Percentiles rank a stretch among this genome's conserved stretches.
phyloP scores from a whole-genome alignment of 2,329 filamentous ascomycete species.

The Scytalidium lignicola region DNA sequence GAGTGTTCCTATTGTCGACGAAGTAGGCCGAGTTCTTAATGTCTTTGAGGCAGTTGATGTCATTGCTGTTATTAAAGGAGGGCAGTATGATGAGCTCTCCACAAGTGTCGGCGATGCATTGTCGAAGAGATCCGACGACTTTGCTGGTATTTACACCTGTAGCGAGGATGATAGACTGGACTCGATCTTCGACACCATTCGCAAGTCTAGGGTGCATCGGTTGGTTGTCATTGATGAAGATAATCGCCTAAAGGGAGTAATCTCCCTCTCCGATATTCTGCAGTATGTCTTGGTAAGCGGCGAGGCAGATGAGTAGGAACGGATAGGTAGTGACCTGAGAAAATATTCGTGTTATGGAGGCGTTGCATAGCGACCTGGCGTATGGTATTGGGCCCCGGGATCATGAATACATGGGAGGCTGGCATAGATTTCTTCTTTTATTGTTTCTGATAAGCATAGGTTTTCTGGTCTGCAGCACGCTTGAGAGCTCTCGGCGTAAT shows the following conservation, averaged over 20 bases:
- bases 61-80: slow-evolving; percentile 90
- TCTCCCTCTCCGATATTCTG: slow-evolving; percentile 93
- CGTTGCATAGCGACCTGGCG: slow-evolving; percentile 32
- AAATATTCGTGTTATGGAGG: slow-evolving; percentile 16
- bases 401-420: slow-evolving; percentile 15
- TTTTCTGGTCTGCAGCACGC: slow-evolving; percentile 4
- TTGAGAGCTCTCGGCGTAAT: background rate
- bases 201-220: slow-evolving; percentile 89
- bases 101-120: slow-evolving; percentile 84
- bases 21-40: slow-evolving; percentile 73
- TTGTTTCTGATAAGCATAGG: slow-evolving; percentile 5
- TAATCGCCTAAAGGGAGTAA: slow-evolving; percentile 77
- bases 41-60: slow-evolving; percentile 98
- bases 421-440: slow-evolving; percentile 24
- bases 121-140: slow-evolving; percentile 81
- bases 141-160: slow-evolving; percentile 95
- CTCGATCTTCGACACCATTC: slow-evolving; percentile 94
- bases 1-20: slow-evolving; percentile 87
- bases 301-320: slow-evolving; percentile 22
- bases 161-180: slow-evolving; percentile 86
- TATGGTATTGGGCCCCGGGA: slow-evolving; percentile 17
- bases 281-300: slow-evolving; percentile 80
- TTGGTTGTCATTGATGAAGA: slow-evolving; percentile 90
- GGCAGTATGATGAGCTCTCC: slow-evolving; percentile 84
- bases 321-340: slow-evolving; percentile 11